Evolutionary conservation across 257 asterid genomes (phyloP).

Genomic region (Fraxinus quadrangulata): DNA sequence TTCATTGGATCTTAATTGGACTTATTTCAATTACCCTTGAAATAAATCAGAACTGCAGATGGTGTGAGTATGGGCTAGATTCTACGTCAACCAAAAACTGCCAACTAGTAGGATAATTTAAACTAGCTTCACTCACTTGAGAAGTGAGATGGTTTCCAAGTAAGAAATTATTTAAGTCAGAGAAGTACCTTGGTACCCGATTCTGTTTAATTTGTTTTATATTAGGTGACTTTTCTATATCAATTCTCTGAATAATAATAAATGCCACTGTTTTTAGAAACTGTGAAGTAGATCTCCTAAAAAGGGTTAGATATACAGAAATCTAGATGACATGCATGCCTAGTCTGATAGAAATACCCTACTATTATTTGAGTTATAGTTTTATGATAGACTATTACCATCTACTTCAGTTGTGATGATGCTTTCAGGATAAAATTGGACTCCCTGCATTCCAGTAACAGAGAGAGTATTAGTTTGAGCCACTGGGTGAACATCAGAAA

Average conservation of each 20-base stretch:
- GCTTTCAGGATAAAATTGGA: slow-evolving; percentile 92
- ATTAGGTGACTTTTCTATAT: neutral
- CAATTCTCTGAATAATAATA: neutral
- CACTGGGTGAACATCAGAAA: neutral
- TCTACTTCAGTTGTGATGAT: slow-evolving; percentile 74
- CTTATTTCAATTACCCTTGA: neutral
- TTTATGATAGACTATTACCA: neutral
- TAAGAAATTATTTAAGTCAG: neutral
- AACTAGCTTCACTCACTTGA: neutral
- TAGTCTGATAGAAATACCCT: neutral
- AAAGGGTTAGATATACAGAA: neutral
- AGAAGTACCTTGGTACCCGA: neutral
- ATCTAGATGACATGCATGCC: neutral
- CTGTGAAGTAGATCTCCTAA: neutral
- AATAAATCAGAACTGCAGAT: neutral
- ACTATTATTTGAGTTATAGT: neutral
- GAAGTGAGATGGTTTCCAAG: neutral
- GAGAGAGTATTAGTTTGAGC: neutral
- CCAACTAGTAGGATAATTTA: neutral
- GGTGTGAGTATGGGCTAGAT: neutral
- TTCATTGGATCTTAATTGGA: neutral
- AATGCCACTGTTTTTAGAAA: neutral
- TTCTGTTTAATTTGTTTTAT: neutral
- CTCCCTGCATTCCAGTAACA: slow-evolving; percentile 58
- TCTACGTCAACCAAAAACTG: neutral